Evolutionary conservation across 768 basidiomycete genomes (phyloP).

Genomic region (Gyrodon lividus): DNA sequence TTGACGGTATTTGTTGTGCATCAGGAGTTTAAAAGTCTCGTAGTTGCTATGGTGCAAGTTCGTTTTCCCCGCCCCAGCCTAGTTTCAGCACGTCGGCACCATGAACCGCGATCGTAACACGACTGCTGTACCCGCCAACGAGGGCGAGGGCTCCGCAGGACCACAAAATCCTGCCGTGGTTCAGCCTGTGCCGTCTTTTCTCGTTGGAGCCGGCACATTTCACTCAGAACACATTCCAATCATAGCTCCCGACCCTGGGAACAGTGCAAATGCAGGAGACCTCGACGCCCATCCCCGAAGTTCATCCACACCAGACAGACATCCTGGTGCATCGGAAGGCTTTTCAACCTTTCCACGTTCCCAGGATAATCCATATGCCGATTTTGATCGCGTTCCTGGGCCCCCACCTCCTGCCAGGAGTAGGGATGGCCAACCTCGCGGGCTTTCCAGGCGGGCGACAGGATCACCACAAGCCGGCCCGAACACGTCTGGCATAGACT

Average conservation of each 20-base stretch:
- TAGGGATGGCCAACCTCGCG: slow-evolving; percentile 16
- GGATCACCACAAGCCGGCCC: neutral
- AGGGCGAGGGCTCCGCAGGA: too few relatives aligned
- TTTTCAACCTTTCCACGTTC: neutral
- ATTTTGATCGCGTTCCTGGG: slow-evolving; percentile 7
- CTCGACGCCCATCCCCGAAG: slow-evolving; percentile 1
- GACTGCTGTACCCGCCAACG: too few relatives aligned
- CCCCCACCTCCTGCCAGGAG: slow-evolving; percentile 9
- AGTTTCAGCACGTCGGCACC: too few relatives aligned
- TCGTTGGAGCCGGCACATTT: neutral
- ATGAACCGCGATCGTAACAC: too few relatives aligned
- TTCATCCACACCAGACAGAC: slow-evolving; percentile 7
- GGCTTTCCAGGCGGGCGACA: slow-evolving; percentile 3
- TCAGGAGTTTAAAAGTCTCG: too few relatives aligned
- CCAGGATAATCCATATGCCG: slow-evolving; percentile 4
- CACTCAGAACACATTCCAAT: slow-evolving; percentile 8
- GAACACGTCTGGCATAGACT: slow-evolving; percentile 18
- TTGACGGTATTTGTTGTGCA: too few relatives aligned
- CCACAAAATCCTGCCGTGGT: too few relatives aligned
- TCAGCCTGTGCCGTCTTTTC: neutral
- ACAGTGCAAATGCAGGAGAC: neutral
- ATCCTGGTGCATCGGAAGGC: slow-evolving; percentile 8
- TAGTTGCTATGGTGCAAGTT: too few relatives aligned
- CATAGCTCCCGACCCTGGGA: neutral
- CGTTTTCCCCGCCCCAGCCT: too few relatives aligned